These are phyloP conservation scores for Candida railenensis DNA, from an alignment of 805 yeast genomes.

Conservation along the genomic window DNA sequence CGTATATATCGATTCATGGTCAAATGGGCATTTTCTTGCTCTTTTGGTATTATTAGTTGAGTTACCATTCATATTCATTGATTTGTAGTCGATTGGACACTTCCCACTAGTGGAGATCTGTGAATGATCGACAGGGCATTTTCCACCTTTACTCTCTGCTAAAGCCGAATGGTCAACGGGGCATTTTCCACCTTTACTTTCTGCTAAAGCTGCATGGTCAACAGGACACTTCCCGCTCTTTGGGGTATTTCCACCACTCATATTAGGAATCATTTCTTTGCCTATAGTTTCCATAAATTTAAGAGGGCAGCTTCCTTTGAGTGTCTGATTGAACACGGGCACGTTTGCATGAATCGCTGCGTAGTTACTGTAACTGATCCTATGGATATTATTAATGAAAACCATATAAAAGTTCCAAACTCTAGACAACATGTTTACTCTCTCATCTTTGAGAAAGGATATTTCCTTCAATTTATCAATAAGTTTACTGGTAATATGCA, in stretches of 20 bases:
- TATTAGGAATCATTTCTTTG: background rate
- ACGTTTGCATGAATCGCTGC: conserved; percentile 33
- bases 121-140: conserved; percentile 11
- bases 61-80: background rate
- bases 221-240: conserved; percentile 8
- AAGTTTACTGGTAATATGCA: background rate
- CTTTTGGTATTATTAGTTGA: conserved; percentile 6
- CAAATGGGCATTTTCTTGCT: conserved; percentile 33
- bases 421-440: conserved; percentile 21
- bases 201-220: conserved; percentile 4
- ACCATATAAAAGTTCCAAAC: conserved; percentile 42
- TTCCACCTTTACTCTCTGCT: background rate
- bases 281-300: background rate
- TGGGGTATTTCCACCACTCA: background rate
- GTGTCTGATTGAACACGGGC: conserved; percentile 19
- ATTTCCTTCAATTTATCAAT: background rate
- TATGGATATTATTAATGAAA: conserved; percentile 29
- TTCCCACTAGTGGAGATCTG: background rate
- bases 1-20: conserved; percentile 15
- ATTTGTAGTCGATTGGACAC: conserved; percentile 4
- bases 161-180: conserved; percentile 8
- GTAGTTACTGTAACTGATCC: conserved; percentile 25
- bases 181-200: conserved; percentile 4
- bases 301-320: background rate
- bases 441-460: conserved; percentile 8